Base-by-base conservation (phyloP, 805 yeast species). In the Ogataea ramenticola region DNA sequence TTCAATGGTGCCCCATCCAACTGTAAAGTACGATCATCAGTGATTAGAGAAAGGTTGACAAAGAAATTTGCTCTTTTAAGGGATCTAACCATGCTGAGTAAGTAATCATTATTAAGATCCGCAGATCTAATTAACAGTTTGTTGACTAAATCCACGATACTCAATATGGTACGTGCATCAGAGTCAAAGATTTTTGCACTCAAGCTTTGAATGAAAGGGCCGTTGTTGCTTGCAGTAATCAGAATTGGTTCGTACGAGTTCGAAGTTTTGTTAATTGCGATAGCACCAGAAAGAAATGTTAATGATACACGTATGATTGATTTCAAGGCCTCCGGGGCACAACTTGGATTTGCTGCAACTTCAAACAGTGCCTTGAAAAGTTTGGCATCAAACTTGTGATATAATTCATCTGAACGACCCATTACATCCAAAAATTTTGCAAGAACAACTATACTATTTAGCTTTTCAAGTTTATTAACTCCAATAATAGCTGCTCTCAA, bases 391-490 rank as follows among this genome's bases (percentile, higher is more conserved):
- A 62, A 49, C 5, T 47, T 33, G 2, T 40, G 19, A 35, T 49
- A 49, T 29, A 62, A 42, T 2, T 20, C 32, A 39, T 59, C 61
- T 1, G 62, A 57, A 36, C 51, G 53, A 4, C 77, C 74, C 7
- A 73, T 68, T 20, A 65, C 60, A 36, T 76, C 80, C 37, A 78
- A 58, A 24, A 75, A 62, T 49, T 71, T 75, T 29, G 81, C 75
- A 27, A 80, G 58, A 4, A 78, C 77, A 1, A 74, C 72, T 10
- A 79, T 71, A 2, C 77, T 67, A 56, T 74, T 77, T 40, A 73
- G 69, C 48, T 70, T 68, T 45, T 76, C 82, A 40, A 71, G 70
- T 43, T 71, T 72, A 46, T 71, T 75, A 41, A 63, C 62, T 14
- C 75, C 74, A 45, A 71, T 52, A 29, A 76, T 70, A 38, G 72